These are phyloP conservation scores for Malassezia arunalokei DNA, from an alignment of 1,284 basidiomycete species.

Conservation along the genomic window DNA sequence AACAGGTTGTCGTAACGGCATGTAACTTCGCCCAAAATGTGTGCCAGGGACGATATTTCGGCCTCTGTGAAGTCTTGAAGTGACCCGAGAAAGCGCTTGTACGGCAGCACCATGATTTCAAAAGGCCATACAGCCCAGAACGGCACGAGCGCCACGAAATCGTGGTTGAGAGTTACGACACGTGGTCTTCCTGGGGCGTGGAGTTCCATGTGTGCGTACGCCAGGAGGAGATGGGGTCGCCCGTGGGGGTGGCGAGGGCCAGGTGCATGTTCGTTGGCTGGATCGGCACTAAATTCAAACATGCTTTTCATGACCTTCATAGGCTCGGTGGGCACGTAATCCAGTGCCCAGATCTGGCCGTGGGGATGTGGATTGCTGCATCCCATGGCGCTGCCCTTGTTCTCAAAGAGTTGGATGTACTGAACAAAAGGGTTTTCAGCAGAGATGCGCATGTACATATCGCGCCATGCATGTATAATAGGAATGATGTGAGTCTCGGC, in stretches of 20 bases:
- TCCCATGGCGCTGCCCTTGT: slow-evolving; percentile 91
- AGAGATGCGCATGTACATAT: slow-evolving; percentile 34
- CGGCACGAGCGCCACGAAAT: slow-evolving; percentile 78
- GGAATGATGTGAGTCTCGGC: slow-evolving; percentile 54
- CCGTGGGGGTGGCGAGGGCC: slow-evolving; percentile 55
- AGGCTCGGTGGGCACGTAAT: slow-evolving; percentile 40
- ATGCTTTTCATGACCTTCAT: slow-evolving; percentile 27
- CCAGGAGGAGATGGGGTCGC: slow-evolving; percentile 65
- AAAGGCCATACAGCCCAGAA: slow-evolving; percentile 97
- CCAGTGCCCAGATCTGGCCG: slow-evolving; percentile 71
- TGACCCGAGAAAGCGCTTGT: slow-evolving; percentile 27
- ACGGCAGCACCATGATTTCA: slow-evolving; percentile 55
- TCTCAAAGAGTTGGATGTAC: slow-evolving; percentile 54
- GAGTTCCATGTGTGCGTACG: slow-evolving; percentile 67
- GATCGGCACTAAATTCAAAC: slow-evolving; percentile 24
- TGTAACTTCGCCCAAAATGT: slow-evolving; percentile 47
- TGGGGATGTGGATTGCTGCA: slow-evolving; percentile 93
- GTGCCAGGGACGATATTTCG: slow-evolving; percentile 45
- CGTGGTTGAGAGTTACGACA: slow-evolving; percentile 59
- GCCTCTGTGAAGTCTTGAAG: slow-evolving; percentile 23
- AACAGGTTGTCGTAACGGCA: slow-evolving; percentile 43
- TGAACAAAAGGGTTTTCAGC: slow-evolving; percentile 37
- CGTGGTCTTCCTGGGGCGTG: slow-evolving; percentile 51
- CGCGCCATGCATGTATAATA: slow-evolving; percentile 64
- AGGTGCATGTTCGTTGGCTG: slow-evolving; percentile 16